Conservation (phyloP, 495 filamentous ascomycete genomes). For the Xylaria venustula region DNA sequence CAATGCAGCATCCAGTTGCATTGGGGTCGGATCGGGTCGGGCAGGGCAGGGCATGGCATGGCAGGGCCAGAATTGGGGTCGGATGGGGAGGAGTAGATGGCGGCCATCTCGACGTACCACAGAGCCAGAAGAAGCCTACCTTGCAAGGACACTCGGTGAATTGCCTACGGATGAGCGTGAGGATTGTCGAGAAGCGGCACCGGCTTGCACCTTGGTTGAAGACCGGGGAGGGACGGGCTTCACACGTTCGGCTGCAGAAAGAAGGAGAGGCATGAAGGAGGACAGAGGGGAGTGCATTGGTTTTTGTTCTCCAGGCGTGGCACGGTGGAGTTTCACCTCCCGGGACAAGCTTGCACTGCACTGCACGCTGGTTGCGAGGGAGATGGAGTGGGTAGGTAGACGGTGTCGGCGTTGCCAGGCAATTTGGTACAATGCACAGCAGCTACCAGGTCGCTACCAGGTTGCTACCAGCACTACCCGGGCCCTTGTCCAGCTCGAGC, state of each 20-base stretch:
- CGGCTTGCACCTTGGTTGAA: conserved; percentile 3
- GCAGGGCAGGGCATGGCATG: too few species aligned
- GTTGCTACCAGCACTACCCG: background rate
- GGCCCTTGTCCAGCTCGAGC: background rate
- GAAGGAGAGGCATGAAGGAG: conserved; percentile 6
- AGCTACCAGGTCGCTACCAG: too few species aligned
- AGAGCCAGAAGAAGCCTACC: background rate
- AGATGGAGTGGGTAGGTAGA: conserved; percentile 6
- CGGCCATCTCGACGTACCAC: background rate
- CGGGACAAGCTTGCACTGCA: background rate
- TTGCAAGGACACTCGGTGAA: conserved; percentile 8
- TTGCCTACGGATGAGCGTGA: background rate
- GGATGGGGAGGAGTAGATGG: background rate
- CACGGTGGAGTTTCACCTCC: conserved; percentile 16
- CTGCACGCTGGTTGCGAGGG: conserved; percentile 15
- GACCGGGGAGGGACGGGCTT: background rate
- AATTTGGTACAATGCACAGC: background rate
- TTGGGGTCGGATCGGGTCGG: too few species aligned
- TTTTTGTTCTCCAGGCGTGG: conserved; percentile 13
- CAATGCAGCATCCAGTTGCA: too few species aligned
- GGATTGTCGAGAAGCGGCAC: conserved; percentile 6
- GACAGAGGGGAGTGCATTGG: conserved; percentile 9
- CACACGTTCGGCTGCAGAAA: conserved; percentile 12
- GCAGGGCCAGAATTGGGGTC: background rate
- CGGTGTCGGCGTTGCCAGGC: conserved; percentile 13